Percentiles rank a stretch among this genome's conserved stretches.
Conservation (phyloP, 1,139 yeast species). For the Magnusiomyces ingens region DNA sequence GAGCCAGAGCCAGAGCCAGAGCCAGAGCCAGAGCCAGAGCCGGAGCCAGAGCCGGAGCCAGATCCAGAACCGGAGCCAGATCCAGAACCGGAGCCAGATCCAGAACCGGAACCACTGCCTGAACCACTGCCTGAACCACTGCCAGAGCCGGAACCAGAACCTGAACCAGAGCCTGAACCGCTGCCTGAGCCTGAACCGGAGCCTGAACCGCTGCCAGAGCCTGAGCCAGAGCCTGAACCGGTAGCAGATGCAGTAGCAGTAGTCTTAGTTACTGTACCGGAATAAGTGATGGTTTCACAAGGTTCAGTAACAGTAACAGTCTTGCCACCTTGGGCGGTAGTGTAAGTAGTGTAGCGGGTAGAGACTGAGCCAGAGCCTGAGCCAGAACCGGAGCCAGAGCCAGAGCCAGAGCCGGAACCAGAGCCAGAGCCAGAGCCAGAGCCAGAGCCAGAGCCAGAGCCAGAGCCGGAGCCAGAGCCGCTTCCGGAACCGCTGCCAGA, state of each 20-base stretch:
- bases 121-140: slow-evolving; percentile 1
- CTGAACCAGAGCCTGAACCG: slow-evolving; percentile 5
- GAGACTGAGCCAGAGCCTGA: slow-evolving; percentile 3
- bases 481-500: slow-evolving; percentile 2
- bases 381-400: neutral
- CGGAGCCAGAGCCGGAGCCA: neutral
- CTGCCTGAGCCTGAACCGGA: slow-evolving; percentile 5
- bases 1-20: neutral
- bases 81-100: neutral
- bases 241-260: neutral
- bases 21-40: neutral
- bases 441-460: slow-evolving; percentile 4
- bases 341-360: neutral
- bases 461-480: slow-evolving; percentile 5
- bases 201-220: slow-evolving; percentile 1
- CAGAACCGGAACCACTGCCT: slow-evolving; percentile 1
- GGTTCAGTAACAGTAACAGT: neutral
- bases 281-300: slow-evolving; percentile 1
- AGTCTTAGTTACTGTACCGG: slow-evolving; percentile 1
- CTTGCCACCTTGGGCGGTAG: neutral
- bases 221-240: slow-evolving; percentile 3
- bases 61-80: neutral
- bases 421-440: slow-evolving; percentile 1
- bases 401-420: slow-evolving; percentile 2
- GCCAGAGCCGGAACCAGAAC: neutral